A percentile compares a stretch with the other conserved stretches of the same genome.
These are phyloP conservation scores for Symbiodinium pilosum DNA, from an alignment of 73 alveolate species.

Conservation along the genomic window DNA sequence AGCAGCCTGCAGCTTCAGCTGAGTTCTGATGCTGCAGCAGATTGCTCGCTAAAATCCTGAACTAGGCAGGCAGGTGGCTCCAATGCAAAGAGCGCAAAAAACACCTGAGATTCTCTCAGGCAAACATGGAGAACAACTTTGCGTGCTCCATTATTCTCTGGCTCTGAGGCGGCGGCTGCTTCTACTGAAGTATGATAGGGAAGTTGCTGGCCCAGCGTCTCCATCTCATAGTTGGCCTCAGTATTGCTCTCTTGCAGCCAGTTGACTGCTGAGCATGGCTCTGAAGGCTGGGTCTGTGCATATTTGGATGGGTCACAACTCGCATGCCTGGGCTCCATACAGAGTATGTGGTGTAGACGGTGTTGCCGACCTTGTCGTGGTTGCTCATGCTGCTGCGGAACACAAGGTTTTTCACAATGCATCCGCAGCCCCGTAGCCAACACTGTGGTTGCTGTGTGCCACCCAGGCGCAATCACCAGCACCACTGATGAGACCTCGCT, in stretches of 20 bases:
- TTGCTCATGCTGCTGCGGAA: no score
- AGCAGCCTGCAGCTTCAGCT: background rate
- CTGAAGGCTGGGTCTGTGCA: no score
- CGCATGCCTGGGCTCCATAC: background rate
- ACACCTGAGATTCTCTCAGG: background rate
- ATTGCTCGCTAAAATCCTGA: background rate
- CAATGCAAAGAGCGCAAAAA: background rate
- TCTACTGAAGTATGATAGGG: background rate
- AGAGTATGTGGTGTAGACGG: background rate
- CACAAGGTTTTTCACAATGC: no score
- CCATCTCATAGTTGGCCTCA: constrained; percentile 2
- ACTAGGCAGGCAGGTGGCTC: background rate
- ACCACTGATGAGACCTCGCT: background rate
- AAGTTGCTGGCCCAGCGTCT: background rate
- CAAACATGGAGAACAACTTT: no score
- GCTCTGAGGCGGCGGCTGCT: background rate
- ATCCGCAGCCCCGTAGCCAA: no score
- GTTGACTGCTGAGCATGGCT: no score
- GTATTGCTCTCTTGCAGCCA: background rate
- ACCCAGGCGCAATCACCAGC: no score
- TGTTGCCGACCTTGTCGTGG: background rate
- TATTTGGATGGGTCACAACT: no score
- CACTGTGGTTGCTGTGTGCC: no score
- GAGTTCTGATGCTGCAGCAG: background rate
- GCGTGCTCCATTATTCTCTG: background rate